These are phyloP conservation scores for Saposhnikovia divaricata DNA, from an alignment of 129 eudicot species.

Conservation along the genomic window DNA sequence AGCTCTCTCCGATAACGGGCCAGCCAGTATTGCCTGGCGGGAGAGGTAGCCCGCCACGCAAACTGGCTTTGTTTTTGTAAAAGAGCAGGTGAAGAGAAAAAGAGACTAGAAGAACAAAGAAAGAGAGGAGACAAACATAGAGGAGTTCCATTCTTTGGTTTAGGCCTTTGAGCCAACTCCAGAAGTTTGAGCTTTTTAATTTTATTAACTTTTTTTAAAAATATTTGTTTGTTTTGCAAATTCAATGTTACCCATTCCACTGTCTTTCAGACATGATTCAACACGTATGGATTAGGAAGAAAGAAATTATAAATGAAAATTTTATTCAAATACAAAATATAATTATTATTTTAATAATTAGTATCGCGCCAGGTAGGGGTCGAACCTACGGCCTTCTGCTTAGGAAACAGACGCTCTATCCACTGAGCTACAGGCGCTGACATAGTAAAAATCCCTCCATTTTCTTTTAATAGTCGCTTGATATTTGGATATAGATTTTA, in stretches of 20 bases:
- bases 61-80: conserved; percentile 22
- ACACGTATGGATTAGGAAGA: too few relatives aligned
- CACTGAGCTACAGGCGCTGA: conserved; percentile 99
- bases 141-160: conserved; percentile 36
- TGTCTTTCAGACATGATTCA: too few relatives aligned
- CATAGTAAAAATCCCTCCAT: too few relatives aligned
- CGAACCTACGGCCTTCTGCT: conserved; percentile 99
- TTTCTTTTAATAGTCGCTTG: too few relatives aligned
- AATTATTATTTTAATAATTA: too few relatives aligned
- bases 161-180: background rate
- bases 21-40: conserved; percentile 77
- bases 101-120: conserved; percentile 34
- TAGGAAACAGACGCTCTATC: conserved; percentile 99
- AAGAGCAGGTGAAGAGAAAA: conserved; percentile 45
- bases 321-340: too few relatives aligned
- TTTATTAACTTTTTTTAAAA: too few relatives aligned
- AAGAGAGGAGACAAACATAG: conserved; percentile 39
- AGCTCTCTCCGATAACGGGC: conserved; percentile 75
- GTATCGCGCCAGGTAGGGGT: conserved; percentile 96
- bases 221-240: too few relatives aligned
- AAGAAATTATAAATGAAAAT: too few relatives aligned
- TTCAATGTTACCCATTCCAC: too few relatives aligned
- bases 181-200: too few relatives aligned
- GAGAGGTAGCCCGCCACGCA: conserved; percentile 6
- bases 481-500: too few relatives aligned